Base-by-base conservation (phyloP, 2,329 filamentous ascomycete genomes). In the Colletotrichum tropicale region DNA sequence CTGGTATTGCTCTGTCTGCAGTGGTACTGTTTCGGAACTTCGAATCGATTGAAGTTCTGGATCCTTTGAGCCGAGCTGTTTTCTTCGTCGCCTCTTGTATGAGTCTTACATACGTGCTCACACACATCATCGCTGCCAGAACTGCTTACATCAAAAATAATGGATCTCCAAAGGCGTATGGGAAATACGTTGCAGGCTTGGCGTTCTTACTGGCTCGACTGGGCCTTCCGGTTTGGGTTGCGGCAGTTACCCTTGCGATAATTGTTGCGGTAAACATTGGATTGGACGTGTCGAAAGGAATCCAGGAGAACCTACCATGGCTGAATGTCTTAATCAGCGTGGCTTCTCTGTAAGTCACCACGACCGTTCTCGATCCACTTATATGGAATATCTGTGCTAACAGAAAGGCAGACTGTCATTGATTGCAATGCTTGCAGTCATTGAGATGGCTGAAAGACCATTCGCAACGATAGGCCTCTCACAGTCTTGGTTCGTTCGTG, bases 81-180 rank as follows among this genome's bases (percentile, higher is more conserved):
- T 75, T 75, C 24, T 75, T 75, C 34, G 70, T 73, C 5, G 73
- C 73, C 21, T 73, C 73, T 6, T 75, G 73, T n/a, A 24, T 69
- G 48, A 75, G 70, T 28, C 64, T 75, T 16, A 15, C 58, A 8
- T 75, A 75, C 34, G 73, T 73, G 9, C 18, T 75, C 15, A 68
- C 73, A 3, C 73, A 75, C 21, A 4, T 68, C 15, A 9, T 60
- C 8, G 73, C 73, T 8, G 64, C 70, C 5, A 64, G 64, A 15
- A 36, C 58, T 16, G 64, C 43, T 6, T 75, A 73, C 24, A 65
- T 65, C 34, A 73, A 73, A 24, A 32, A 24, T 4, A 28, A 60
- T 5, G 64, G 64, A 30, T 75, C 70, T 6, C 26, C 64, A 12
- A 68, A 30, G 4, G 18, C 5, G 2, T 55, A 75, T 8, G 73